Conservation (phyloP, 1,284 basidiomycete species). For the Ganoderma sinense region DNA sequence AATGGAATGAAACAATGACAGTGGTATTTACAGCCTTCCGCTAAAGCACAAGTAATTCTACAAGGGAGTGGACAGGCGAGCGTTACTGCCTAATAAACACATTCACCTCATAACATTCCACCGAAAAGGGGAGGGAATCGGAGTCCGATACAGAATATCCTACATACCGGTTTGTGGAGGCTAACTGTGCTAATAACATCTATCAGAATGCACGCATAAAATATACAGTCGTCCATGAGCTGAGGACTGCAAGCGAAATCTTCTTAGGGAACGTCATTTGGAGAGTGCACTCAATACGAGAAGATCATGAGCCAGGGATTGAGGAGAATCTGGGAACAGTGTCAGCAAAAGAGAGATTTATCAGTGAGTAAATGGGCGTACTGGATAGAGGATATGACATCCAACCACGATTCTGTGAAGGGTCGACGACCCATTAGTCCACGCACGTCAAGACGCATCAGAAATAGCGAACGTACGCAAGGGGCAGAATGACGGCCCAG, state of each 20-base stretch:
- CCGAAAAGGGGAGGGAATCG: neutral
- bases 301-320: constrained; percentile 83
- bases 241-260: too few relatives aligned
- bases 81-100: neutral
- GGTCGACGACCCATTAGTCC: constrained; percentile 12
- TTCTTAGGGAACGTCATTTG: too few relatives aligned
- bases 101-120: neutral
- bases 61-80: neutral
- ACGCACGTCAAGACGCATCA: neutral
- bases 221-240: neutral
- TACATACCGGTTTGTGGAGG: neutral
- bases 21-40: neutral
- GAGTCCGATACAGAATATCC: neutral
- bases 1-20: neutral
- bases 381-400: constrained; percentile 76
- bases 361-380: constrained; percentile 40
- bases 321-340: constrained; percentile 64
- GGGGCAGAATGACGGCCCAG: constrained; percentile 77
- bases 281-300: constrained; percentile 51
- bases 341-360: neutral
- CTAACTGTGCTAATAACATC: neutral
- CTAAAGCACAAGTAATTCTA: neutral
- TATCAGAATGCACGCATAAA: neutral
- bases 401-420: constrained; percentile 58
- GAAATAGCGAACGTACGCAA: constrained; percentile 53